Evolutionary conservation across 371 early-diverging fungal genomes (phyloP), one percentile per base, ranked within the genome.

Genomic region (Syncephalastrum monosporum): DNA sequence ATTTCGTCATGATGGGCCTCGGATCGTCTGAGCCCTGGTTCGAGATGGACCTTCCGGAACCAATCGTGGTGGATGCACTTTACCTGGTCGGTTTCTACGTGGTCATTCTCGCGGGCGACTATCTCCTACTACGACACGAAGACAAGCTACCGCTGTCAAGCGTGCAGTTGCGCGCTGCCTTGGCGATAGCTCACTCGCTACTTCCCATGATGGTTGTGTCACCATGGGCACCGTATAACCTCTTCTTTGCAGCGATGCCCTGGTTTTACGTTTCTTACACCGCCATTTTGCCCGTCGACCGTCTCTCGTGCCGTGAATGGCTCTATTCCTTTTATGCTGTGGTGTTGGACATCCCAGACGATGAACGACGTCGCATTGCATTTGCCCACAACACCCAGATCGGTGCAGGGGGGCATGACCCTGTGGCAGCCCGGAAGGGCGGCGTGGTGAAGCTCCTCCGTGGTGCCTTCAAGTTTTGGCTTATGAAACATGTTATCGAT

Each of bases 241-340:
- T 72, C 1, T 59, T 60, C 14, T 69, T 72, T 61, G 69, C 67
- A 5, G 57, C 67, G 16, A 21, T 63, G 8, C 72, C 72, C 6
- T 72, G 69, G 72, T 72, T 72, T 10, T 17, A 65, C 2, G 69
- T 65, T 12, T 49, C 72, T 0, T 72, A 66, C 33, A 62, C 63
- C 29, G 60, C 69, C 5, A 52, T 60, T 23, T 15, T 68, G n/a
- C 69, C 72, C 6, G 50, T 60, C 10, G 55, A 60, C 2, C 29
- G 47, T 0, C 57, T 65, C 17, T 49, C 62, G 0, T 29, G 55
- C 13, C 33, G 21, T 7, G 48, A 65, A 42, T 65, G 63, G 62
- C 17, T 62, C 10, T 19, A 38, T 5, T 51, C 68, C 1, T 49
- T 71, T 13, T 69, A 59, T 47, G 24, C 19, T 7, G 60, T 68